Base-by-base conservation (phyloP, 2,329 filamentous ascomycete species). In the Calonectria hongkongensis region DNA sequence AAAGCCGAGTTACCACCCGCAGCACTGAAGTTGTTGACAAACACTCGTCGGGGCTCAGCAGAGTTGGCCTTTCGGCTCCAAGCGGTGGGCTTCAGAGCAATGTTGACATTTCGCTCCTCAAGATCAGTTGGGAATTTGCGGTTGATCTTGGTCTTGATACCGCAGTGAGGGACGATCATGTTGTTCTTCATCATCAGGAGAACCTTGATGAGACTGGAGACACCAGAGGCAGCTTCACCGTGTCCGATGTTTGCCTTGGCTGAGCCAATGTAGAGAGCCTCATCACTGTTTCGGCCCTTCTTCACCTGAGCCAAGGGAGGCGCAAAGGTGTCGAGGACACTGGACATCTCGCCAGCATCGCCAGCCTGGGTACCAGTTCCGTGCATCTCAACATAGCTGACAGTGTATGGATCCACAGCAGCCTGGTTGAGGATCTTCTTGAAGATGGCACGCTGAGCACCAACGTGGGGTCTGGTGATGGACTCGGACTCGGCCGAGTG, bases 381-480 rank as follows among this genome's bases (percentile, higher is more conserved):
- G 82, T 98, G 95, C 91, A 97, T 95, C 83, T 98, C 95, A 3
- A 98, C 93, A 78, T 97, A 97, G 82, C 92, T 91, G 33, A 98
- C 90, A 69, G 95, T 92, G 65, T 92, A 89, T 1, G 95, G 93
- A 79, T 96, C 92, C 18, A 97, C 89, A 70, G 92, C 93, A 28
- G 94, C 92, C 50, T 94, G 91, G 41, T 92, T 90, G 1, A 97
- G 87, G 33, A 98, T 87, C 60, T 88, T 88, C 73, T 88, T 88
- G 79, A 91, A 94, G 4, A 94, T 83, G 71, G 87, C 87, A 43
- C 89, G 86, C 76, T 95, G 94, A 0, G 90, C 88, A 33, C 87
- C 89, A 4, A 87, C 90, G 74, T 94, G 92, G 0, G 94, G 94
- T 39, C 91, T 90, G 0, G 94, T 95, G 72, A 96, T 95, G 0